phyloP scores from a whole-genome alignment of 192 early-diverging fungal species.

The Coemansia sp. region DNA sequence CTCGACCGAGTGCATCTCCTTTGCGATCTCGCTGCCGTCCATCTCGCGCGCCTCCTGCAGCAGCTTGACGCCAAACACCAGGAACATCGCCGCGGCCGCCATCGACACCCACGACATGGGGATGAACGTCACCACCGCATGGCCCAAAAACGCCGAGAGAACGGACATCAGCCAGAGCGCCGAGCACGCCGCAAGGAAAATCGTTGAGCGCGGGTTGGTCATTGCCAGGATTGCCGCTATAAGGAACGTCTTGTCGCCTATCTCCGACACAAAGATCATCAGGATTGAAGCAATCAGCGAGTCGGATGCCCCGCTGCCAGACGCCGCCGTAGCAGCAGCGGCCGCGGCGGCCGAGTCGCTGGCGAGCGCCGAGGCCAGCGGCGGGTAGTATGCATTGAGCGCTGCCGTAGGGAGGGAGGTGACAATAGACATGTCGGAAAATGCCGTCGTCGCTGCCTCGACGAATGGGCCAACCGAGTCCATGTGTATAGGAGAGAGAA shows the following conservation, averaged over 20 bases:
- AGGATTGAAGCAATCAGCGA: conserved; percentile 58
- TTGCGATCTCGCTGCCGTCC: conserved; percentile 80
- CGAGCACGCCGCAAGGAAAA: conserved; percentile 85
- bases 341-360: too few relatives aligned
- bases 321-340: neutral
- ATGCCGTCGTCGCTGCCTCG: neutral
- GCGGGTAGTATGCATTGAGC: neutral
- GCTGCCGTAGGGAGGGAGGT: neutral
- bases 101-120: conserved; percentile 84
- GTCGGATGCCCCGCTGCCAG: conserved; percentile 20
- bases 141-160: conserved; percentile 89
- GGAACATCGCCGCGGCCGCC: conserved; percentile 79
- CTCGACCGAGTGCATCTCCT: conserved; percentile 92
- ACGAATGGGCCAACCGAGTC: neutral
- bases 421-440: neutral
- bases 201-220: conserved; percentile 85
- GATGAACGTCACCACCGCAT: conserved; percentile 82
- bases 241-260: conserved; percentile 99
- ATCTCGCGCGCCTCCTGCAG: conserved; percentile 78
- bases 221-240: conserved; percentile 99
- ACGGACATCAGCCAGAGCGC: conserved; percentile 94
- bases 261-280: conserved; percentile 95
- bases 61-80: conserved; percentile 92
- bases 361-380: too few relatives aligned
- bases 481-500: neutral